phyloP scores from a whole-genome alignment of 139 green algal genomes.

The Nannochloris sp. region DNA sequence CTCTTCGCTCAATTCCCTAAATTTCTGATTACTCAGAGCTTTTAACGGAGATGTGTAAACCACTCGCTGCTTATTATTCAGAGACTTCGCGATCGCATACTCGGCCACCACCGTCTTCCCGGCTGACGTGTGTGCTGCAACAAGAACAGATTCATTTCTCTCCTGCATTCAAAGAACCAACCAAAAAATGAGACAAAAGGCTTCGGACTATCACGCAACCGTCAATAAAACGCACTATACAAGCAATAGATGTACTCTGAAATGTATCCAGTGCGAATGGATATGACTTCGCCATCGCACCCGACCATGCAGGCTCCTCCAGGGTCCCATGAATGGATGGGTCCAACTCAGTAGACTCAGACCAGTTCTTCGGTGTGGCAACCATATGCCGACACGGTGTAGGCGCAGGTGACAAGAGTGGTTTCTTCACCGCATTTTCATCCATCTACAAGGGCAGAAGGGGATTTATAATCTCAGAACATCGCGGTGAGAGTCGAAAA shows the following conservation, averaged over 20 bases:
- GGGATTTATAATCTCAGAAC: no score
- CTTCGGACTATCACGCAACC: neutral
- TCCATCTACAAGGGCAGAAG: neutral
- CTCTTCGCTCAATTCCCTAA: constrained; percentile 74
- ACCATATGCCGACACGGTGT: constrained; percentile 48
- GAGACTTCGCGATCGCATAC: constrained; percentile 82
- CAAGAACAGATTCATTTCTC: constrained; percentile 76
- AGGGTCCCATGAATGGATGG: constrained; percentile 47
- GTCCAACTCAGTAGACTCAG: constrained; percentile 28
- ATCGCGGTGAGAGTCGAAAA: no score
- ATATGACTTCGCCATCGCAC: constrained; percentile 65
- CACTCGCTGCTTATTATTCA: constrained; percentile 63
- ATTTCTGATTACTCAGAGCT: constrained; percentile 97
- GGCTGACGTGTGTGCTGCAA: constrained; percentile 86
- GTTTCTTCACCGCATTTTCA: neutral
- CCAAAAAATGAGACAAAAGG: neutral
- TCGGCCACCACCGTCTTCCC: constrained; percentile 94
- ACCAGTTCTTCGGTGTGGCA: constrained; percentile 47
- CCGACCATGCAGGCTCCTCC: constrained; percentile 49
- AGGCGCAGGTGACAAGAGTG: neutral
- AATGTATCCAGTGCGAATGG: constrained; percentile 87
- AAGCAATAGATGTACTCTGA: constrained; percentile 69
- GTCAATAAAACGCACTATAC: constrained; percentile 44
- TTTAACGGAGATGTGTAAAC: constrained; percentile 97
- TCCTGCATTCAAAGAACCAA: constrained; percentile 44